A percentile compares a stretch with the other conserved stretches of the same genome.
Evolutionary conservation across 1,284 basidiomycete species (phyloP).

Genomic region (Ustilago tritici): DNA sequence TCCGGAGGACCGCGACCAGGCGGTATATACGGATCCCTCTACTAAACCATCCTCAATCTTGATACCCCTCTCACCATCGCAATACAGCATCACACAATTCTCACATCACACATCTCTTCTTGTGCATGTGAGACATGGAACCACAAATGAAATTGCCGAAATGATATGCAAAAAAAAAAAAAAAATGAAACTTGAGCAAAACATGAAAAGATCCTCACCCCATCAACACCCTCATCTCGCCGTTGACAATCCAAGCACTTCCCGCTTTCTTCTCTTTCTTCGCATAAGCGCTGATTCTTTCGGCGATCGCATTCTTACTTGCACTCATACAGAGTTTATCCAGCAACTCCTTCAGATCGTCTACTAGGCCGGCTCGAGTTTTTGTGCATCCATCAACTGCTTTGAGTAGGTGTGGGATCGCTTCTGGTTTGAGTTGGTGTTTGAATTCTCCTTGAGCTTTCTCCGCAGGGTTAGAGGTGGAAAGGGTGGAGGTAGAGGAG

Average conservation of each 20-base stretch:
- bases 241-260: conserved; percentile 54
- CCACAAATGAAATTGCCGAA: background rate
- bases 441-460: conserved; percentile 20
- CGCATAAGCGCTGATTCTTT: conserved; percentile 51
- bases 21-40: conserved; percentile 43
- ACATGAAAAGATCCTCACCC: background rate
- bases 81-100: background rate
- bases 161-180: background rate
- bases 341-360: conserved; percentile 60
- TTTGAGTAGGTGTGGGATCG: conserved; percentile 47
- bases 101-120: background rate
- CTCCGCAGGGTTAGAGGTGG: background rate
- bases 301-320: conserved; percentile 59
- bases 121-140: background rate
- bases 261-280: conserved; percentile 53
- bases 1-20: conserved; percentile 21
- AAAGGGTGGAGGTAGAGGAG: background rate
- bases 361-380: conserved; percentile 55
- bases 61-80: background rate
- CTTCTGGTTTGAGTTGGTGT: conserved; percentile 41
- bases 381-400: conserved; percentile 58
- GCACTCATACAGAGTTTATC: conserved; percentile 46
- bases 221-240: conserved; percentile 36
- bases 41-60: conserved; percentile 12
- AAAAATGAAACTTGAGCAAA: no score